Base-by-base conservation (phyloP, 2,329 filamentous ascomycete species). In the Exophiala oligosperma region DNA sequence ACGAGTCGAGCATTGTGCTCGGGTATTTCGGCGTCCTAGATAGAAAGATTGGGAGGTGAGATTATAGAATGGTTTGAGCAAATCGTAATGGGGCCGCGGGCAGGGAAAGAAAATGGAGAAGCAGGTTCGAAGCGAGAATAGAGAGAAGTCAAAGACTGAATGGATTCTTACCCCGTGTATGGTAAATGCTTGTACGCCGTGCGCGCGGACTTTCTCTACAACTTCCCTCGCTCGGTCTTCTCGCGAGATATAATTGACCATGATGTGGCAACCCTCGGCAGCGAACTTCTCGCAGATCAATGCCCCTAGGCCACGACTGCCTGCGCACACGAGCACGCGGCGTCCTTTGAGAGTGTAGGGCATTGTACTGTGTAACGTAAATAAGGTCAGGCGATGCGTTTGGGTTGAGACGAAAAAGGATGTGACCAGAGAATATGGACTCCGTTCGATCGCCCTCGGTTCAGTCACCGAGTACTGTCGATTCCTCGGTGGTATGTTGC, bases 181-280 rank as follows among this genome's bases (percentile, higher is more conserved):
- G 3, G 81, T 73, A 17, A 80, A 67, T 49, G 83, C 72, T 67
- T 82, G 80, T 59, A 82, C 74, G 59, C 74, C 69, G 63, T 82
- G 80, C 29, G 81, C 70, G 40, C 81, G 69, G 3, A 92, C 74
- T 59, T 83, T 81, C 6, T 75, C 67, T 2, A 85, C 77, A 2
- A 91, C 75, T 4, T 77, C 74, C 47, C 83, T 73, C 4, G 89
- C 90, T 1, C 84, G 78, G n/a, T 80, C 78, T 26, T 76, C 71
- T 70, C 83, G 85, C 60, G 79, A 83, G 71, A 80, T 78, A 72
- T 91, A 93, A 74, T 92, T 92, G 70, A 93, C 81, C 9, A 84
- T 84, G 5, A 92, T 76, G 55, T 88, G 85, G 69, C 82, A 83
- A 49, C 88, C 87, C 65, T 86, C 79, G 21, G 14, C 24, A 3